These are phyloP conservation scores for Stephania cephalantha DNA, from an alignment of 164 flowering plant genomes.

Conservation along the genomic window DNA sequence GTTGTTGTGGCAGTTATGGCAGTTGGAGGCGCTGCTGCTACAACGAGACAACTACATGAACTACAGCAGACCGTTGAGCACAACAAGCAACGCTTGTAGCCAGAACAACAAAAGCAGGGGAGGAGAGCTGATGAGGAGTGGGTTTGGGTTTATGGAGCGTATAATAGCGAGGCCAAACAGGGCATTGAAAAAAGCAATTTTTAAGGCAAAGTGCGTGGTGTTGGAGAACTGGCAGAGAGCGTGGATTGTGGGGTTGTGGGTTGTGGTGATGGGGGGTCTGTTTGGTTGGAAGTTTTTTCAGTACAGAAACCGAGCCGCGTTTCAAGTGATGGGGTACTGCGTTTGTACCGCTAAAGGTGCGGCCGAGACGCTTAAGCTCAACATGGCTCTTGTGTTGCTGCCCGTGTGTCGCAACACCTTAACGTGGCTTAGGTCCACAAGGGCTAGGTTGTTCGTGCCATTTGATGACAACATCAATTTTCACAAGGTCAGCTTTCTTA, in stretches of 20 bases:
- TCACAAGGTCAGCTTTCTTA: conserved; percentile 56
- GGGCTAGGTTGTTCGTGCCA: conserved; percentile 65
- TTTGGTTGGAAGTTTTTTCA: conserved; percentile 79
- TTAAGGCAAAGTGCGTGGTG: conserved; percentile 25
- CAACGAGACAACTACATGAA: conserved; percentile 79
- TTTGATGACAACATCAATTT: conserved; percentile 89
- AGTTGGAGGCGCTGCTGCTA: conserved; percentile 74
- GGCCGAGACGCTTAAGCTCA: conserved; percentile 90
- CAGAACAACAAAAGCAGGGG: conserved; percentile 23
- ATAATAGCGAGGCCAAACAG: conserved; percentile 24
- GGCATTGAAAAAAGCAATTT: conserved; percentile 24
- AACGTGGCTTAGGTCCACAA: conserved; percentile 88
- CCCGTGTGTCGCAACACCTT: conserved; percentile 87
- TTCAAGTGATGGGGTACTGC: conserved; percentile 85
- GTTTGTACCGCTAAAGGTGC: conserved; percentile 87
- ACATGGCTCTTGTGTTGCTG: conserved; percentile 85
- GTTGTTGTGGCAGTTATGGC: conserved; percentile 66
- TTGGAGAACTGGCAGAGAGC: conserved; percentile 82
- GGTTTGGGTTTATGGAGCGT: not conserved
- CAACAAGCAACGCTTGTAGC: conserved; percentile 53
- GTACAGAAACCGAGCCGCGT: conserved; percentile 58
- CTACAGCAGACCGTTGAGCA: conserved; percentile 73
- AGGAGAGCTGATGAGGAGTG: too few relatives aligned
- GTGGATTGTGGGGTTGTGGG: conserved; percentile 74
- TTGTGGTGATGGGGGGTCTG: conserved; percentile 44